Base-by-base conservation (phyloP, 2,329 filamentous ascomycete genomes). In the Gremmenia infestans region DNA sequence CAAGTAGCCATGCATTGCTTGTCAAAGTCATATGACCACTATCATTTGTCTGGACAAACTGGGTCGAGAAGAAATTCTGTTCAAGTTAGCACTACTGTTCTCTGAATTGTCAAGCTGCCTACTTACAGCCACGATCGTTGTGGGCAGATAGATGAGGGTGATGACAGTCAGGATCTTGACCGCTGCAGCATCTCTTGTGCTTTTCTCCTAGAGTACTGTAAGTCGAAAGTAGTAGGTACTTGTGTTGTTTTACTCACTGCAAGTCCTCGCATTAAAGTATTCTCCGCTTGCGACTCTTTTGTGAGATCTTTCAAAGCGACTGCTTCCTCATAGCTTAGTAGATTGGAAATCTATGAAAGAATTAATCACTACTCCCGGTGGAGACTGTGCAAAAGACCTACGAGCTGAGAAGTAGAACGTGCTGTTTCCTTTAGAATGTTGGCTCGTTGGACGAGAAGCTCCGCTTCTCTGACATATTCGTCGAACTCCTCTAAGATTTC, bases 151-250 rank as follows among this genome's bases (percentile, higher is more conserved):
- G 14, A 66, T 54, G 4, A 66, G 47, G 2, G 62, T 65, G 11
- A 66, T 65, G 6, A 66, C 53, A 2, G 63, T 66, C 4, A 66
- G 39, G 22, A 65, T 65, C 23, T 66, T 66, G n/a, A 66, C 60
- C 2, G 61, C 62, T 9, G 63, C 62, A 9, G 63, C 61, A 51
- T 66, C 62, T 51, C 60, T 58, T 1, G 59, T 61, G 23, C 59
- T 63, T 59, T 52, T 51, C 43, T 61, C 55, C 63, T 65, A 28
- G 19, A 4, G 5, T 19, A 5, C 1, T 15, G 17, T 59, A n/a
- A 45, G 42, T 19, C 19, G 25, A 19, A 22, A 22, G 11, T 22
- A 12, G n/a, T 45, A 23, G 11, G 12, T 19, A n/a, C 5, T 14
- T 45, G 17, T 6, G 7, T 9, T 23, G 8, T 40, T 32, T 9